A percentile compares a stretch with the other conserved stretches of the same genome.
Evolutionary conservation across 768 basidiomycete species (phyloP).

Genomic region (Tylopilus rubrobrunneus): DNA sequence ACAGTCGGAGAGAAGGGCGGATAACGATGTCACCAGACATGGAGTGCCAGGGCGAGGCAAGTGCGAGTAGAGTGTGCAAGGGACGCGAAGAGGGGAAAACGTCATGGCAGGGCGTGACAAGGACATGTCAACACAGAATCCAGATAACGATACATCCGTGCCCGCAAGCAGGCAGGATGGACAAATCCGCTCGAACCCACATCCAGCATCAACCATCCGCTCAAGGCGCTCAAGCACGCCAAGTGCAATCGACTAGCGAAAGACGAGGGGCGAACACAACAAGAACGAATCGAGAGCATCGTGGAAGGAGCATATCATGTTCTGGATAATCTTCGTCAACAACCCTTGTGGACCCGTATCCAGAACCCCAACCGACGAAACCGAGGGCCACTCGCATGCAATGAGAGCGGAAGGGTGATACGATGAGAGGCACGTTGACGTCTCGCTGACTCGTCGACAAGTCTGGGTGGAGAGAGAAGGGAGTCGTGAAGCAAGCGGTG

Average conservation of each 20-base stretch:
- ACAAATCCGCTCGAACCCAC: constrained; percentile 10
- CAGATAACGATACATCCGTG: constrained; percentile 12
- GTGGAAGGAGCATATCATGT: constrained; percentile 3
- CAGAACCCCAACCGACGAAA: constrained; percentile 23
- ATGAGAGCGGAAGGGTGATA: constrained; percentile 26
- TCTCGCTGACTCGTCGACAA: constrained; percentile 23
- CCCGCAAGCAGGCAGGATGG: constrained; percentile 27
- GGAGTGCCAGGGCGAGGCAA: constrained; percentile 15
- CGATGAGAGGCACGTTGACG: constrained; percentile 26
- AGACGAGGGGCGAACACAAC: constrained; percentile 25
- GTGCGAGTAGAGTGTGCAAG: constrained; percentile 5
- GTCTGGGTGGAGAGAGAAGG: constrained; percentile 13
- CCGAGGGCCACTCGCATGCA: constrained; percentile 31
- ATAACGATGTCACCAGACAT: constrained; percentile 20
- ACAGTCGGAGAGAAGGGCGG: constrained; percentile 24
- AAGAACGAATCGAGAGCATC: constrained; percentile 5
- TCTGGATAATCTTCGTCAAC: constrained; percentile 20
- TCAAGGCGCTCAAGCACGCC: constrained; percentile 26
- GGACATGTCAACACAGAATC: constrained; percentile 25
- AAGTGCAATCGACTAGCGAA: constrained; percentile 37
- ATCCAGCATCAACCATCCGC: constrained; percentile 8
- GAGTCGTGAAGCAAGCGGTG: constrained; percentile 37
- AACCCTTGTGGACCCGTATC: constrained; percentile 26
- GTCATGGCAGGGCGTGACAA: constrained; percentile 20
- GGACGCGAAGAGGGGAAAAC: constrained; percentile 7